phyloP scores from a whole-genome alignment of 2,329 filamentous ascomycete genomes.

The Ustulina deusta region DNA sequence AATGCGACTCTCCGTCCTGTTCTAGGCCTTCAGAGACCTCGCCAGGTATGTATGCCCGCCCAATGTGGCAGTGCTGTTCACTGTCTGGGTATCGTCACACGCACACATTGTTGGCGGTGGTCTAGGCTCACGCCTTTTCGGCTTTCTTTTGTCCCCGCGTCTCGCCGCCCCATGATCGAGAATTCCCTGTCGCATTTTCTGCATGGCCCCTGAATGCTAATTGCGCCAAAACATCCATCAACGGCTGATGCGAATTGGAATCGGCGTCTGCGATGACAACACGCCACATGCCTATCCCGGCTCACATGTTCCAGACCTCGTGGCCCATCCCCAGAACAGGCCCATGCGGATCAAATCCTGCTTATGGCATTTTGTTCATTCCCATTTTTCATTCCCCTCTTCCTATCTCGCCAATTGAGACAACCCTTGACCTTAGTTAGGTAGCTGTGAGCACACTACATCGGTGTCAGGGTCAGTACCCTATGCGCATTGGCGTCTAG shows the following conservation, averaged over 20 bases:
- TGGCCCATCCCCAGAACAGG: neutral
- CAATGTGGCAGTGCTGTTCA: slow-evolving; percentile 6
- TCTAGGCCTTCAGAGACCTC: slow-evolving; percentile 52
- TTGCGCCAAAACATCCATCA: slow-evolving; percentile 35
- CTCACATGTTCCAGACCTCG: slow-evolving; percentile 33
- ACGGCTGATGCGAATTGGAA: slow-evolving; percentile 26
- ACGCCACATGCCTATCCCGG: slow-evolving; percentile 10
- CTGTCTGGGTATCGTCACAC: slow-evolving; percentile 11
- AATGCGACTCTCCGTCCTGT: slow-evolving; percentile 38
- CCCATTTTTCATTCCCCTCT: slow-evolving; percentile 42
- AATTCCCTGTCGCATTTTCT: slow-evolving; percentile 25
- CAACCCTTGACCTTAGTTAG: slow-evolving; percentile 17
- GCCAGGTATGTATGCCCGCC: slow-evolving; percentile 47
- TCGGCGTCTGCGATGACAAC: slow-evolving; percentile 16
- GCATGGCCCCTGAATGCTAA: slow-evolving; percentile 37
- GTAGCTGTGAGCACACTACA: slow-evolving; percentile 25
- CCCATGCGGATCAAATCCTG: slow-evolving; percentile 13
- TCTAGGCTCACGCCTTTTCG: slow-evolving; percentile 15
- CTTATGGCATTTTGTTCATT: slow-evolving; percentile 45
- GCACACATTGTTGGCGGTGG: slow-evolving; percentile 2
- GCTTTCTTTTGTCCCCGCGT: neutral
- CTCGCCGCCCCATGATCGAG: slow-evolving; percentile 12
- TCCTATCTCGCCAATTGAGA: slow-evolving; percentile 40
- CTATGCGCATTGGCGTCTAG: slow-evolving; percentile 8
- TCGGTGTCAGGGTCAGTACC: slow-evolving; percentile 13